Evolutionary conservation across 2,329 filamentous ascomycete genomes (phyloP).

Genomic region (Colletotrichum lupini): DNA sequence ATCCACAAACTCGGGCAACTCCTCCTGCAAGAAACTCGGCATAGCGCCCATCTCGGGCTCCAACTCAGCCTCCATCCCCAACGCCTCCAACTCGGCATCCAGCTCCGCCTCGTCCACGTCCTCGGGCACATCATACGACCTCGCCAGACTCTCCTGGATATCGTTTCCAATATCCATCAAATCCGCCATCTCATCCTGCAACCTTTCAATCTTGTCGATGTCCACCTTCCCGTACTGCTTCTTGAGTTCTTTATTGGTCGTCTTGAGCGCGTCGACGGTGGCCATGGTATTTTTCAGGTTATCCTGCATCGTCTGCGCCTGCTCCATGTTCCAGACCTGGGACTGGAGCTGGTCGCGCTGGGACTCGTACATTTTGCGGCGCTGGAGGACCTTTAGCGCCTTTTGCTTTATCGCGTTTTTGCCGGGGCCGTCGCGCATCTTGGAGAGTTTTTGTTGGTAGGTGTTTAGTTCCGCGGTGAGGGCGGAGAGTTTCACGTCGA

Average conservation of each 20-base stretch:
- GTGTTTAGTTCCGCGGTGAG: constrained; percentile 90
- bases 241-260: constrained; percentile 90
- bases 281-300: constrained; percentile 99
- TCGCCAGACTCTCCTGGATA: constrained; percentile 92
- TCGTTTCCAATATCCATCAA: constrained; percentile 98
- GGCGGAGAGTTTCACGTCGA: constrained; percentile 94
- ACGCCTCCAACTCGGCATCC: constrained; percentile 93
- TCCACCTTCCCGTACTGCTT: constrained; percentile 98
- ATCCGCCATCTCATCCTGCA: constrained; percentile 99
- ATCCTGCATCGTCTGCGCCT: constrained; percentile 98
- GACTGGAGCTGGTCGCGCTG: constrained; percentile 94
- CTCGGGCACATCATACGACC: constrained; percentile 94
- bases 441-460: constrained; percentile 87
- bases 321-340: constrained; percentile 99
- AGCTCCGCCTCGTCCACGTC: constrained; percentile 97
- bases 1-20: constrained; percentile 90
- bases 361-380: constrained; percentile 92
- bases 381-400: constrained; percentile 92
- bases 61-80: constrained; percentile 93
- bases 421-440: constrained; percentile 95
- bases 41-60: constrained; percentile 75
- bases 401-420: constrained; percentile 95
- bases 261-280: constrained; percentile 97
- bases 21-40: constrained; percentile 90
- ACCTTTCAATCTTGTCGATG: constrained; percentile 94